Evolutionary conservation across 768 basidiomycete species (phyloP), one percentile per base, ranked within the genome.

Genomic region (Pisolithus orientalis): DNA sequence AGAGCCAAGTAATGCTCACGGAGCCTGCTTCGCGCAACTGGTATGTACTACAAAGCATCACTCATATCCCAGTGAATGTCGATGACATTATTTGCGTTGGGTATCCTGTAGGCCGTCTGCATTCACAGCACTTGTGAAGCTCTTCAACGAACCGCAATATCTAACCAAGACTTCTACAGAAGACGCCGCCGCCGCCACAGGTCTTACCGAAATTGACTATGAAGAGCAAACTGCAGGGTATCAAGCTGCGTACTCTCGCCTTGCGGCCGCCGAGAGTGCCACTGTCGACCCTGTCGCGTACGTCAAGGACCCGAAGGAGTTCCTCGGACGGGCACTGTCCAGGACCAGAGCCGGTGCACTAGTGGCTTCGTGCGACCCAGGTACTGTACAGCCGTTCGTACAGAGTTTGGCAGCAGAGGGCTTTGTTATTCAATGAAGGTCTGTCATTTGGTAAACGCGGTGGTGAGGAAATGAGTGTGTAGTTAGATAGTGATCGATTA

Each of bases 221-320:
- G 95, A 97, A 63, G 94, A 97, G 63, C 87, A 90, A 64, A 78
- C 80, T 2, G 86, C 87, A 6, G 90, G 93, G 1, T 97, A 97
- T 69, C 96, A 98, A 63, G 90, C 92, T 0, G 89, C 92, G 4
- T 98, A 94, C 72, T 93, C 93, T 48, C 81, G 87, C 34, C 78
- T 97, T 16, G 94, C 93, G 0, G 90, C 95, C 1, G 85, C 86
- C 1, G 87, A 90, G 57, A 70, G 68, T 1, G 66, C 66, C 0
- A 73, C 75, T 39, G 67, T 64, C 1, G 90, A 92, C 64, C 83
- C 84, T 0, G 80, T 85, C 9, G 77, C 70, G 10, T 80, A 84
- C 60, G 76, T 84, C 2, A 70, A 68, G 17, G 75, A 86, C 58
- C 78, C 81, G n/a, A 69, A 75, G 44, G 72, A 72, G 44, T 84